phyloP scores from a whole-genome alignment of 2,329 filamentous ascomycete genomes.

The Ustulina deusta region DNA sequence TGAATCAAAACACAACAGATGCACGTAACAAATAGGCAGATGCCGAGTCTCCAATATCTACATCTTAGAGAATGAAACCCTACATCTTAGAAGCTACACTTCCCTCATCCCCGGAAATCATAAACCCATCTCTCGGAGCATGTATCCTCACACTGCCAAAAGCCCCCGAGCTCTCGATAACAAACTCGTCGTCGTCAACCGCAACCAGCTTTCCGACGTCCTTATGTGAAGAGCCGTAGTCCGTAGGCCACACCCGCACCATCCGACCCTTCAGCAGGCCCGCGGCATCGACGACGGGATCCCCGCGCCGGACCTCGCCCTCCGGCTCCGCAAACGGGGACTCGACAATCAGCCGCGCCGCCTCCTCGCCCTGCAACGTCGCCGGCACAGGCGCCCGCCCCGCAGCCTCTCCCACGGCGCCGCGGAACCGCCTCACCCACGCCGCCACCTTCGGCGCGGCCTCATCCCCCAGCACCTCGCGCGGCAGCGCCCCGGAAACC shows the following conservation, averaged over 20 bases:
- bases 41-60: not conserved
- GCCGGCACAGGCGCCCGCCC: constrained; percentile 52
- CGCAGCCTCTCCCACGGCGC: constrained; percentile 58
- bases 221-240: constrained; percentile 69
- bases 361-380: constrained; percentile 65
- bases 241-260: constrained; percentile 71
- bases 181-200: constrained; percentile 66
- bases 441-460: constrained; percentile 71
- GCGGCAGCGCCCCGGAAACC: constrained; percentile 67
- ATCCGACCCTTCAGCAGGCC: constrained; percentile 64
- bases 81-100: constrained; percentile 47
- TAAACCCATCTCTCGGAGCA: constrained; percentile 71
- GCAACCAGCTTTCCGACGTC: constrained; percentile 68
- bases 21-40: not conserved
- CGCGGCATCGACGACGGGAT: constrained; percentile 60
- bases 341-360: constrained; percentile 59
- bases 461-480: constrained; percentile 62
- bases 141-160: constrained; percentile 66
- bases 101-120: constrained; percentile 54
- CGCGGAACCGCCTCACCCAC: constrained; percentile 73
- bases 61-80: not conserved
- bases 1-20: not conserved
- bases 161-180: constrained; percentile 63
- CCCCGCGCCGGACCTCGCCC: constrained; percentile 57
- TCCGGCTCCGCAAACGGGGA: constrained; percentile 59